Conservation (phyloP, 441 rosid genomes). For the Populus trichocarpa region DNA sequence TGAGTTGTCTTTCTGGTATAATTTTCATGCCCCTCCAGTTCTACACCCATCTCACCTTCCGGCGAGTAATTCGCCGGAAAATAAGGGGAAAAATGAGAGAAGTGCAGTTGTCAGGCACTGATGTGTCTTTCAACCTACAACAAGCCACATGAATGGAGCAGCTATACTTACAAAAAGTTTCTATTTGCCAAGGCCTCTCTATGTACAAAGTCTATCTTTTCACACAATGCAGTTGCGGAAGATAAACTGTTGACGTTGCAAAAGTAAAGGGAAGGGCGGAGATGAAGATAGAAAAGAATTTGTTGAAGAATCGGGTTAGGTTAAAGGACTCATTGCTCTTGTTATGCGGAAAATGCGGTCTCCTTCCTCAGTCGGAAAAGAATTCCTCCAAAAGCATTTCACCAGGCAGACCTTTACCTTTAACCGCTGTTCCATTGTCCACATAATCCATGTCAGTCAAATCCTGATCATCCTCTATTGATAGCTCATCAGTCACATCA, state of each 20-base stretch:
- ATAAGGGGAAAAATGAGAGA: background rate
- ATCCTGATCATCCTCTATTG: conserved; percentile 33
- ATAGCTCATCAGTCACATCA: conserved; percentile 23
- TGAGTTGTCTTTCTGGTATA: background rate
- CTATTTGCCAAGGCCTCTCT: background rate
- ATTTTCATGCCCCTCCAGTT: background rate
- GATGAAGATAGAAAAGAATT: background rate
- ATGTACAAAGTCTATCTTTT: conserved; percentile 5
- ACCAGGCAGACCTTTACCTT: conserved; percentile 14
- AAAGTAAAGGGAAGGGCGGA: background rate
- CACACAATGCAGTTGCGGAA: background rate
- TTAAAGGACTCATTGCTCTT: background rate
- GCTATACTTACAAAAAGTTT: background rate
- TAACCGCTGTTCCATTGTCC: conserved; percentile 17
- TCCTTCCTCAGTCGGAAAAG: conserved; percentile 33
- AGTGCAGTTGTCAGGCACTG: background rate
- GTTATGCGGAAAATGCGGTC: background rate
- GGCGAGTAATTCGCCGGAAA: background rate
- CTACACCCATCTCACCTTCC: background rate
- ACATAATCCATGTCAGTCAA: conserved; percentile 33
- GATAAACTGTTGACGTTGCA: background rate
- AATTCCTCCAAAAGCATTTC: conserved; percentile 17
- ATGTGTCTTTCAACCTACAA: background rate
- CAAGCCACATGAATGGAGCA: background rate
- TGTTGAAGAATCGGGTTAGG: background rate